These are phyloP conservation scores for Cunninghamia lanceolata DNA, from an alignment of 75 land plant genomes.

Conservation along the genomic window DNA sequence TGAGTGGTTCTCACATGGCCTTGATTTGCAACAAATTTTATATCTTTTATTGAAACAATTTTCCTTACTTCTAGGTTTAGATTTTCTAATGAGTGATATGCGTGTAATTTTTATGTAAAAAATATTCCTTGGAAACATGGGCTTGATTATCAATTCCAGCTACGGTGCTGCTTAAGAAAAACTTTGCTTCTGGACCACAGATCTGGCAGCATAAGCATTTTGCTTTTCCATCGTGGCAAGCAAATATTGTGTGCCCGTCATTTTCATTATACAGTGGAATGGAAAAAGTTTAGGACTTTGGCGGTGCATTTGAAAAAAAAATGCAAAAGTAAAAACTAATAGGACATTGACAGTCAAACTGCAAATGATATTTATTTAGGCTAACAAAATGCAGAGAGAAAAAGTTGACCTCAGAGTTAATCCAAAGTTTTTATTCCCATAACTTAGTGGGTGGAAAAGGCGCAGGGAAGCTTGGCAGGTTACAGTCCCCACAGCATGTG, in stretches of 20 bases:
- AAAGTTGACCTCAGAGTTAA: background rate
- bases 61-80: too few relatives aligned
- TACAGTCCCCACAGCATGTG: background rate
- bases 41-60: too few relatives aligned
- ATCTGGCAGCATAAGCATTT: background rate
- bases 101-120: background rate
- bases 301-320: background rate
- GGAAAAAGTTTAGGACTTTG: background rate
- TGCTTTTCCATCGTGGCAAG: background rate
- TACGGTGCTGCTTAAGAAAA: too few relatives aligned
- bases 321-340: background rate
- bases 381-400: too few relatives aligned
- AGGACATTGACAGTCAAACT: background rate
- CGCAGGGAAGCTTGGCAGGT: background rate
- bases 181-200: background rate
- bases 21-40: too few relatives aligned
- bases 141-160: background rate
- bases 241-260: background rate
- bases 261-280: background rate
- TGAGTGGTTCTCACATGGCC: too few relatives aligned
- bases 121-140: background rate
- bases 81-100: background rate
- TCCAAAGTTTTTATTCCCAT: background rate
- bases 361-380: background rate
- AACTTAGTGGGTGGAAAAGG: background rate